Percentiles rank a stretch among this genome's conserved stretches.
phyloP scores from a whole-genome alignment of 2,329 filamentous ascomycete species.

The Hyphodiscus sp. region DNA sequence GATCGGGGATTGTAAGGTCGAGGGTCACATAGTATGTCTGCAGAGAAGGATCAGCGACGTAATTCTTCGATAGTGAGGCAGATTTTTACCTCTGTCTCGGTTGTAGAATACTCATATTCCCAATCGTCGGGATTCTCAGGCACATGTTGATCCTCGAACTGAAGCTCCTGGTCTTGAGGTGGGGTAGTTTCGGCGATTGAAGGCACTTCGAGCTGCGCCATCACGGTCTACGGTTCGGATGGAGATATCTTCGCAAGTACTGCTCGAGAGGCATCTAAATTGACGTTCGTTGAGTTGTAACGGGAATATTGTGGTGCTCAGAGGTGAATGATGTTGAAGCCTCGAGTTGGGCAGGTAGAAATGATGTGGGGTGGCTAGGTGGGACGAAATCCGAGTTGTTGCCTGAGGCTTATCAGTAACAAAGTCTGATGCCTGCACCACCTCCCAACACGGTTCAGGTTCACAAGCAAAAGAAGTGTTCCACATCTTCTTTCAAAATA shows the following conservation, averaged over 20 bases:
- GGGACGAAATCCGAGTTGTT: too few species aligned
- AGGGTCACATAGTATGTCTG: constrained; percentile 60
- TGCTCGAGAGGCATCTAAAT: constrained; percentile 17
- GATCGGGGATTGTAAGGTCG: constrained; percentile 45
- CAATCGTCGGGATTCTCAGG: constrained; percentile 52
- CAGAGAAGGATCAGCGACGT: constrained; percentile 1
- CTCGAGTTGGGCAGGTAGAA: neutral
- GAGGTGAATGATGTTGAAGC: neutral
- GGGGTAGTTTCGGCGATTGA: constrained; percentile 13
- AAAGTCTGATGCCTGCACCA: neutral
- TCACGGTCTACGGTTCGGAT: constrained; percentile 23
- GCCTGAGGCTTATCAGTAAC: neutral
- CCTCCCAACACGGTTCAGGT: neutral
- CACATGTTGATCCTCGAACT: constrained; percentile 7
- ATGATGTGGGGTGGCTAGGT: too few species aligned
- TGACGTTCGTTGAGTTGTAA: neutral
- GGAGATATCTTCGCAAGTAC: constrained; percentile 15
- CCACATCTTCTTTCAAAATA: neutral
- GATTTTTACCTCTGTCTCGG: constrained; percentile 50
- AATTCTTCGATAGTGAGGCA: neutral
- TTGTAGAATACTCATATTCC: constrained; percentile 61
- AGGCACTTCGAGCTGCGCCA: constrained; percentile 12
- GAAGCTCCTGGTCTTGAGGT: constrained; percentile 8
- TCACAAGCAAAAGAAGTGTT: neutral
- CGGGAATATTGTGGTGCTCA: neutral